Conservation (phyloP, 306 rosid species). For the Clitoria ternatea region DNA sequence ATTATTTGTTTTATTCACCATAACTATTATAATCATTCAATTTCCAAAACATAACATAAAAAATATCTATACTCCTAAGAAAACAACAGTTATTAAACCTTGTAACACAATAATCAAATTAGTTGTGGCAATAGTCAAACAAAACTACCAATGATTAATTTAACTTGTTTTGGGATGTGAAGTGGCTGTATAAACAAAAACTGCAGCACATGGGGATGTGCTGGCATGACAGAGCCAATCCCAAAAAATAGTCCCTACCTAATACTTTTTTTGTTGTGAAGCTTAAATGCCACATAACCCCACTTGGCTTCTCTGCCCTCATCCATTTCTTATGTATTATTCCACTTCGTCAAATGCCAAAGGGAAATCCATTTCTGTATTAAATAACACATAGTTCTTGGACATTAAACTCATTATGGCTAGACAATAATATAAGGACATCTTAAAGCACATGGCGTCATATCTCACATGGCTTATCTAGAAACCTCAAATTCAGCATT, state of each 20-base stretch:
- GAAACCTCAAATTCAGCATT: constrained; percentile 22
- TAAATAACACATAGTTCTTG: constrained; percentile 23
- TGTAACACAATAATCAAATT: neutral
- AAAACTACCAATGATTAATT: constrained; percentile 25
- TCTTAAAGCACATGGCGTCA: constrained; percentile 37
- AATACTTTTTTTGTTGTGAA: constrained; percentile 24
- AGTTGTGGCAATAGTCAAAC: constrained; percentile 5
- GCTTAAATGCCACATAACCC: constrained; percentile 27
- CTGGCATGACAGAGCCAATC: constrained; percentile 50
- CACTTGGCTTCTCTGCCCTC: constrained; percentile 19
- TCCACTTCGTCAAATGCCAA: constrained; percentile 12
- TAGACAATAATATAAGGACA: constrained; percentile 11
- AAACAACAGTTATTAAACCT: neutral
- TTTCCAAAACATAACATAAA: neutral
- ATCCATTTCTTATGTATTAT: neutral
- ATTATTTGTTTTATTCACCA: neutral
- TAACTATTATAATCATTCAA: neutral
- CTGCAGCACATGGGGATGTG: constrained; percentile 61
- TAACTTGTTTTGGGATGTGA: constrained; percentile 25
- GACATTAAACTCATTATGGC: constrained; percentile 15
- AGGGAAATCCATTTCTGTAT: neutral
- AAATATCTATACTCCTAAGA: neutral
- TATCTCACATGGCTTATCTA: constrained; percentile 48
- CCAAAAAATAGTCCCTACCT: constrained; percentile 25
- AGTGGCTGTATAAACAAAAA: constrained; percentile 28